phyloP scores from a whole-genome alignment of 139 green algal species.

The Volvox reticuliferus region DNA sequence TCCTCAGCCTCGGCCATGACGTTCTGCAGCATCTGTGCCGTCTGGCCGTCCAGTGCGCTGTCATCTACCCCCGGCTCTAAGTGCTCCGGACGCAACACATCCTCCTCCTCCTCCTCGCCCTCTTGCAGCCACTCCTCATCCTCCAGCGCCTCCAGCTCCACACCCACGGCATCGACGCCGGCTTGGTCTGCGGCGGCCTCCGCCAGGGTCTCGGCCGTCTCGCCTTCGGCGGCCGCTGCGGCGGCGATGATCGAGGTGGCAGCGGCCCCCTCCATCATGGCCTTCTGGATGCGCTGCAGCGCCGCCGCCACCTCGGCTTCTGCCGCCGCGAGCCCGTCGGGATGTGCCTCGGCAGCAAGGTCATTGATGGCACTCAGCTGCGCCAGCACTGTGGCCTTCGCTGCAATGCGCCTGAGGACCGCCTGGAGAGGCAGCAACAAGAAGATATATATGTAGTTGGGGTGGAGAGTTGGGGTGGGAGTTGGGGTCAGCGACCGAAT shows the following conservation, averaged over 20 bases:
- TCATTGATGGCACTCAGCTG: not conserved
- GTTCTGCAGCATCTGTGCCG: not conserved
- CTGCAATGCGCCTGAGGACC: not conserved
- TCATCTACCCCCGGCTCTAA: conserved; percentile 13
- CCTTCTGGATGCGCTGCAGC: not conserved
- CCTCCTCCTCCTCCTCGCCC: conserved; percentile 3
- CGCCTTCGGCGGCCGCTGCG: not conserved
- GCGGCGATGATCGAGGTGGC: not conserved
- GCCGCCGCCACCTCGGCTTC: not conserved
- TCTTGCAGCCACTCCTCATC: not conserved
- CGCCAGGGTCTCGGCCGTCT: not conserved
- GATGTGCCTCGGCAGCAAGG: not conserved
- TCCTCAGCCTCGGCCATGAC: not conserved
- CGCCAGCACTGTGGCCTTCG: not conserved
- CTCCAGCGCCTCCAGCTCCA: not conserved
- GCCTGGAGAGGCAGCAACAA: not conserved
- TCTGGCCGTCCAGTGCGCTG: not conserved
- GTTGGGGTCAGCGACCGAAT: too few relatives aligned
- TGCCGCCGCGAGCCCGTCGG: not conserved
- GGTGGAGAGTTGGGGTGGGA: too few relatives aligned
- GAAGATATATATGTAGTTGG: too few relatives aligned
- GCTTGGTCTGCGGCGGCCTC: not conserved
- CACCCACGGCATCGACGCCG: not conserved
- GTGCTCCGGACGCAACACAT: not conserved
- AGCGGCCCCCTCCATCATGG: not conserved